A percentile compares a stretch with the other conserved stretches of the same genome.
Evolutionary conservation across 2,329 filamentous ascomycete species (phyloP).

Genomic region (Aspergillus pseudotamarii): DNA sequence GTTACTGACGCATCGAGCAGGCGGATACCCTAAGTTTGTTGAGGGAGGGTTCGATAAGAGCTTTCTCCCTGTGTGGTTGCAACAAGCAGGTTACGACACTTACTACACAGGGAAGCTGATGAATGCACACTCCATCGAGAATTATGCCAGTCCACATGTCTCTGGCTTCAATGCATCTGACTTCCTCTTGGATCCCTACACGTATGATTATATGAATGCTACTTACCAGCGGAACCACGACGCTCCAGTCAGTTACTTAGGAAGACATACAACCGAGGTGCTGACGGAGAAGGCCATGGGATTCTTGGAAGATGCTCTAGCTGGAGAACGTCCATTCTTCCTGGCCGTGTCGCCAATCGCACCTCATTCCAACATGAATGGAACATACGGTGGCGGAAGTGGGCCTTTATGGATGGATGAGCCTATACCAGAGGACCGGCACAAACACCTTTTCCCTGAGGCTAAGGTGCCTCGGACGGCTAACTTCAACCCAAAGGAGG

Average conservation of each 20-base stretch:
- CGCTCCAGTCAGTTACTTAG: constrained; percentile 57
- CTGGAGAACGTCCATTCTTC: constrained; percentile 64
- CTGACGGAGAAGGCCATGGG: constrained; percentile 61
- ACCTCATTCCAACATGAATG: constrained; percentile 61
- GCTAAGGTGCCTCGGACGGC: constrained; percentile 62
- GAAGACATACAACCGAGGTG: constrained; percentile 61
- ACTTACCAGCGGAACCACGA: constrained; percentile 65
- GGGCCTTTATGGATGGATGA: constrained; percentile 42
- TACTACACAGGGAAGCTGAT: constrained; percentile 60
- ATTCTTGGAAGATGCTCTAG: constrained; percentile 64
- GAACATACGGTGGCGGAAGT: constrained; percentile 26
- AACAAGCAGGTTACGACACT: constrained; percentile 55
- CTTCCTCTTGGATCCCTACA: constrained; percentile 52
- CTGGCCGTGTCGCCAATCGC: constrained; percentile 67
- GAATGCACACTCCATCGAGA: constrained; percentile 53
- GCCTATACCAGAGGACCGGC: constrained; percentile 62
- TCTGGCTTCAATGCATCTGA: constrained; percentile 46
- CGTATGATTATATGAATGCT: constrained; percentile 69
- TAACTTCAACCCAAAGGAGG: constrained; percentile 67
- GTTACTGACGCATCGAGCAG: constrained; percentile 16
- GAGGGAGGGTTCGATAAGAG: constrained; percentile 53
- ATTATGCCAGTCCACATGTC: constrained; percentile 48
- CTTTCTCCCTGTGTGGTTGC: constrained; percentile 57
- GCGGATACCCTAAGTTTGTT: constrained; percentile 55
- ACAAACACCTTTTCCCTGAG: constrained; percentile 64